Base-by-base conservation (phyloP, 1,284 basidiomycete genomes). In the Leccinum subrobustum region DNA sequence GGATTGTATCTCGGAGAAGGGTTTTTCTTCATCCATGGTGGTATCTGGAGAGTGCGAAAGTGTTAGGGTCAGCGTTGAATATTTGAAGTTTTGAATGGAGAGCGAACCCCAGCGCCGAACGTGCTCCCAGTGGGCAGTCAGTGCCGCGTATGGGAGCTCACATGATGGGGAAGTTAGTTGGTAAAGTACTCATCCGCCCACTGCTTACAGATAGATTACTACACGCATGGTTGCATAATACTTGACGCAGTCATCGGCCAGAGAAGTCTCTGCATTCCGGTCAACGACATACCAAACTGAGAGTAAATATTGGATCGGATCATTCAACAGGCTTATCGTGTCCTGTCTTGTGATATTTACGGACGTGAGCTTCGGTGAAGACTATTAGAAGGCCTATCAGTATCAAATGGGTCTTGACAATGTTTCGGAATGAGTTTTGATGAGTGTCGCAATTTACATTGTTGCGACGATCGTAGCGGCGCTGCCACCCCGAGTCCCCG, bases 1-100 rank as follows among this genome's bases (percentile, higher is more conserved):
- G 14, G 60, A 55, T 35, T 5, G n/a, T 18, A 61, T 58, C 3
- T 29, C 59, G 2, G 54, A 3, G 2, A 47, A 42, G 6, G 25
- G 8, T 20, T 67, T 72, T 42, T 73, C 18, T 52, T 62, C 60
- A 14, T 73, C 68, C 70, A 69, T 71, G 53, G 11, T 20, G 6
- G 12, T 35, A 6, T 20, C 44, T 47, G 44, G 18, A 47, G 6
- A 4, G 44, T 47, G 44, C 18, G 18, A 47, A 47, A 20, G 44
- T 12, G n/a, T 18, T 42, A 5, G 5, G 18, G 44, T 47, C 44
- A 20, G 18, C 18, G 18, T 6, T 47, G 44, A 47, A 20, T 20
- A 47, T 47, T 47, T 47, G 44, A 47, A 4, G 44, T 47, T 47
- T 47, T 3, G 18, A 3, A 42, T 42, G 7, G n/a, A 42, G 39